Conservation (phyloP, 495 filamentous ascomycete genomes). For the Aspergillus sclerotiicarbonarius region DNA sequence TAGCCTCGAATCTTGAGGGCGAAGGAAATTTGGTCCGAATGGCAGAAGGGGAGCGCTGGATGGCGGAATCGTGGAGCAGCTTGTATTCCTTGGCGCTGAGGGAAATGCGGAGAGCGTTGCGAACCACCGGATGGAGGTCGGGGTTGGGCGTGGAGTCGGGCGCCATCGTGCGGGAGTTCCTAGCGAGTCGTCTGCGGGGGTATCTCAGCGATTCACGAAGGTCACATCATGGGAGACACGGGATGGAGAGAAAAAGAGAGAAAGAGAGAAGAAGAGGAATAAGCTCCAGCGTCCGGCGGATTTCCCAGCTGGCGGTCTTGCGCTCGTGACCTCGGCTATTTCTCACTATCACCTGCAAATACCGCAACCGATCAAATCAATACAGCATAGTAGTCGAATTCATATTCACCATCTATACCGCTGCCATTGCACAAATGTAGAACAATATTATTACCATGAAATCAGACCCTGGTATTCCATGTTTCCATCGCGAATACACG, state of each 20-base stretch:
- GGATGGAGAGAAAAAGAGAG: slow-evolving; percentile 5
- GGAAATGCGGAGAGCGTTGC: slow-evolving; percentile 78
- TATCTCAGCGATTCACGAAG: background rate
- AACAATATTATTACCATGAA: slow-evolving; percentile 9
- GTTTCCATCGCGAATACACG: background rate
- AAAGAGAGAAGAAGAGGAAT: slow-evolving; percentile 1
- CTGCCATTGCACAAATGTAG: background rate
- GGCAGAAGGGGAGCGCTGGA: slow-evolving; percentile 58
- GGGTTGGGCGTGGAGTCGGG: slow-evolving; percentile 14
- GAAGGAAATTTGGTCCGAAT: slow-evolving; percentile 60
- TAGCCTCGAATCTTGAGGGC: slow-evolving; percentile 52
- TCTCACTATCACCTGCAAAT: background rate
- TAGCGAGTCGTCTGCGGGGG: background rate
- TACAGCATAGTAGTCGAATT: no score
- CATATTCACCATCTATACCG: slow-evolving; percentile 3
- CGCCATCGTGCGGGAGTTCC: slow-evolving; percentile 12
- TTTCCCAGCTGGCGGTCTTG: slow-evolving; percentile 4
- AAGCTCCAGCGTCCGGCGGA: background rate
- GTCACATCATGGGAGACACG: slow-evolving; percentile 1
- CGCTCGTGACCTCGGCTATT: slow-evolving; percentile 28
- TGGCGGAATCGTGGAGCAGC: slow-evolving; percentile 72
- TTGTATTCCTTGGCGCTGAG: slow-evolving; percentile 84
- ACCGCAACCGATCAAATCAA: no score
- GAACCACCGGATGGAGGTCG: slow-evolving; percentile 32
- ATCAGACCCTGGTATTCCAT: slow-evolving; percentile 2